A percentile compares a stretch with the other conserved stretches of the same genome.
phyloP scores from a whole-genome alignment of 2,329 filamentous ascomycete genomes.

The Sarocladium kiliense region DNA sequence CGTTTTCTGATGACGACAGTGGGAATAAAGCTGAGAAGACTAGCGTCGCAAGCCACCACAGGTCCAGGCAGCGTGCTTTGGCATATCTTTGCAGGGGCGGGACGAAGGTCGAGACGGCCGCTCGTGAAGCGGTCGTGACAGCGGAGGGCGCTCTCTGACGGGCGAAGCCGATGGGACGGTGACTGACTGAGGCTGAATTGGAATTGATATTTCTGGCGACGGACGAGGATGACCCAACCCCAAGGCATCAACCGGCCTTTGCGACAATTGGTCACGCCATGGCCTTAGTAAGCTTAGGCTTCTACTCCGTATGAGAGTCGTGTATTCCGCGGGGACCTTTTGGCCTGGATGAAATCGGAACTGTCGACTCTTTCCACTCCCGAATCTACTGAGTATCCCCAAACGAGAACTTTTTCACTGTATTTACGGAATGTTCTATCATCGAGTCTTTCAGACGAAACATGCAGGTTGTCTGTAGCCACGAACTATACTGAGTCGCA shows the following conservation, averaged over 20 bases:
- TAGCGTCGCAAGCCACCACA: background rate
- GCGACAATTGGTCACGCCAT: background rate
- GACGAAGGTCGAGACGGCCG: background rate
- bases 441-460: background rate
- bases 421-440: too few relatives aligned
- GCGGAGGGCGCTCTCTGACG: background rate
- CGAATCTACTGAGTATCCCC: too few relatives aligned
- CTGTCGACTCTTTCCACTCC: too few relatives aligned
- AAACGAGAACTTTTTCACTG: too few relatives aligned
- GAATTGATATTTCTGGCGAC: background rate
- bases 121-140: background rate
- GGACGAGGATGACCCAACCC: background rate
- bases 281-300: background rate
- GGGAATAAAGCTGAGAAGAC: background rate
- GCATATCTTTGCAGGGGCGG: background rate
- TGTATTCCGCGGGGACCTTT: too few relatives aligned
- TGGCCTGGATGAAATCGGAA: too few relatives aligned
- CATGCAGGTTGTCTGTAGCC: background rate
- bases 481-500: background rate
- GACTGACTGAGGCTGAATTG: background rate
- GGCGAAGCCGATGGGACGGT: background rate
- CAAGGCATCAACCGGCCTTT: background rate
- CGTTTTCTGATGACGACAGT: background rate
- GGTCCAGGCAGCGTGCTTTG: background rate
- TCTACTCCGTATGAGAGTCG: too few relatives aligned